Percentiles rank a stretch among this genome's conserved stretches.
Conservation (phyloP, 495 filamentous ascomycete species). For the Hypoxylon lienhwacheense region DNA sequence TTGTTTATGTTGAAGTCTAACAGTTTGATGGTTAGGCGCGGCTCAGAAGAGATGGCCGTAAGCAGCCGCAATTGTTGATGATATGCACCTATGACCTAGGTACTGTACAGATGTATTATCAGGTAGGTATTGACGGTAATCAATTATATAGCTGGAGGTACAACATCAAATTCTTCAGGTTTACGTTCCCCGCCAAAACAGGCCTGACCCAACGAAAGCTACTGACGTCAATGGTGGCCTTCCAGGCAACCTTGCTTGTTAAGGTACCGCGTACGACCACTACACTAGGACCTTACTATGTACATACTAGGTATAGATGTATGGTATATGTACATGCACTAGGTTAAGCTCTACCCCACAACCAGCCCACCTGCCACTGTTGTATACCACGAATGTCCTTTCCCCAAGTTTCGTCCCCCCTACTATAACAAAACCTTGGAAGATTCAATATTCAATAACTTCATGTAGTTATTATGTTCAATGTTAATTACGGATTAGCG, state of each 20-base stretch:
- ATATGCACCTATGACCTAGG: too few relatives aligned
- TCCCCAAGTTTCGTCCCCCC: conserved; percentile 6
- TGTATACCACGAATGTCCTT: conserved; percentile 14
- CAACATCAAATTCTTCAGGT: too few relatives aligned
- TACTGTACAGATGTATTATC: too few relatives aligned
- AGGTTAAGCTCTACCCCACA: conserved; percentile 16
- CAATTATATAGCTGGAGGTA: too few relatives aligned
- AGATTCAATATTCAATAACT: too few relatives aligned
- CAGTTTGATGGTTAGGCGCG: conserved; percentile 23
- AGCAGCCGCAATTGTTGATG: conserved; percentile 4
- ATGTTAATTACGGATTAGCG: too few relatives aligned
- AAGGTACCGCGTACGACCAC: too few relatives aligned
- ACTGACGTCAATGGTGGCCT: conserved; percentile 20
- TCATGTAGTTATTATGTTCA: too few relatives aligned
- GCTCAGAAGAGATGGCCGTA: conserved; percentile 20
- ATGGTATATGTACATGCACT: neutral
- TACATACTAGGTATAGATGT: neutral
- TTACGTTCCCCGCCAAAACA: conserved; percentile 9
- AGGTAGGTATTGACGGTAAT: neutral
- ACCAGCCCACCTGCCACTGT: conserved; percentile 19
- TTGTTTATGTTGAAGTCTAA: neutral
- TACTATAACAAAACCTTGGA: neutral
- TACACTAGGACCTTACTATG: neutral
- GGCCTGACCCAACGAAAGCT: neutral
- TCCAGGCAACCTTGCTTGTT: too few relatives aligned